phyloP scores from a whole-genome alignment of 2,329 filamentous ascomycete species.

The Lachnellula willkommii region DNA sequence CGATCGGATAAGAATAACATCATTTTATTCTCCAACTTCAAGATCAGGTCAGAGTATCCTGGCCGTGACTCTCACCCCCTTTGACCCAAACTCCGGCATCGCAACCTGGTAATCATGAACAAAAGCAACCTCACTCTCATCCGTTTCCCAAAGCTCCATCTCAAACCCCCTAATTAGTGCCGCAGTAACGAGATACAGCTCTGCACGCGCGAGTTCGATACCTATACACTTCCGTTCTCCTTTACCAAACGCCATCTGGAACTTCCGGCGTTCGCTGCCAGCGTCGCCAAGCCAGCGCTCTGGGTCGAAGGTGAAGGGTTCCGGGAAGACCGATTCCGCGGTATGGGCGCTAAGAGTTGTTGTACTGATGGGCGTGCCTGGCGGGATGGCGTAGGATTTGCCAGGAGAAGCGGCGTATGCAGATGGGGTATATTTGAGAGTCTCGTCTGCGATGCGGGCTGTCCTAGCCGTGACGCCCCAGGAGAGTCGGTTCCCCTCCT shows the following conservation, averaged over 20 bases:
- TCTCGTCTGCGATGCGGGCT: conserved; percentile 21
- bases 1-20: no score
- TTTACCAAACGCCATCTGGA: conserved; percentile 38
- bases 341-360: conserved; percentile 24
- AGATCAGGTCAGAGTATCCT: background rate
- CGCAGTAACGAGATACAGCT: conserved; percentile 10
- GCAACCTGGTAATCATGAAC: conserved; percentile 5
- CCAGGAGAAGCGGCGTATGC: background rate
- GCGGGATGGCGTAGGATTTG: conserved; percentile 15
- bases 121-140: conserved; percentile 5
- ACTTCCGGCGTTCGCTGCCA: conserved; percentile 15
- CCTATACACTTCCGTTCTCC: conserved; percentile 38
- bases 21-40: background rate
- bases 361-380: conserved; percentile 16
- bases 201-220: conserved; percentile 14
- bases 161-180: conserved; percentile 6
- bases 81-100: background rate
- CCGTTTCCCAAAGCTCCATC: conserved; percentile 9
- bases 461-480: conserved; percentile 30
- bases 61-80: conserved; percentile 1
- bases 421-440: conserved; percentile 5
- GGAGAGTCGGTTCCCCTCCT: conserved; percentile 29
- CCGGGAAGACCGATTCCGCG: conserved; percentile 27
- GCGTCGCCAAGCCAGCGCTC: conserved; percentile 37
- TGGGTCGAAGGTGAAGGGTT: conserved; percentile 27